Percentiles rank a stretch among this genome's conserved stretches.
These are phyloP conservation scores for Haberlea rhodopensis DNA, from an alignment of 257 asterid genomes.

Conservation along the genomic window DNA sequence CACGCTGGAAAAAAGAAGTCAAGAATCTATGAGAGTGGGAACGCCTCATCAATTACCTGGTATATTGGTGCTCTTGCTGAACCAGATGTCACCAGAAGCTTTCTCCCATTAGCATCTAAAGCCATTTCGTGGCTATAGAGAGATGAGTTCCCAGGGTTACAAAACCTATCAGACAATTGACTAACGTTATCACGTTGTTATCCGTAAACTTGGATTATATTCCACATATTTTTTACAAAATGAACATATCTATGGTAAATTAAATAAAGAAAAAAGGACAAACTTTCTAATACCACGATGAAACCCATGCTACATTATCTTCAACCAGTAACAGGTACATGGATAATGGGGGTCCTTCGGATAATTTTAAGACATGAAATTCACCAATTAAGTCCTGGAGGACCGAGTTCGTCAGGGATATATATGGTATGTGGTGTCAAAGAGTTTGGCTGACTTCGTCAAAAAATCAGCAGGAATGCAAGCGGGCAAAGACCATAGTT, in stretches of 20 bases:
- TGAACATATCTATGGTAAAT: not conserved
- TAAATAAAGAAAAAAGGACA: not conserved
- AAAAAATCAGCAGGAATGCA: not conserved
- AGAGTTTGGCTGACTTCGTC: not conserved
- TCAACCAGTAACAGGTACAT: not conserved
- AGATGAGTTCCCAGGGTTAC: constrained; percentile 46
- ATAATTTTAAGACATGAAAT: not conserved
- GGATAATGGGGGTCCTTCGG: not conserved
- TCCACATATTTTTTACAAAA: not conserved
- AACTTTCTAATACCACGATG: not conserved
- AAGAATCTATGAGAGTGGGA: not conserved
- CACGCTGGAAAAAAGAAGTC: not conserved
- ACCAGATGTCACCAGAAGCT: constrained; percentile 74
- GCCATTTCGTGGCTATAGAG: constrained; percentile 70
- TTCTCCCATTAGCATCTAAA: constrained; percentile 75
- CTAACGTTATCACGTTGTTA: not conserved
- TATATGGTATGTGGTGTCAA: not conserved
- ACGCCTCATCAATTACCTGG: constrained; percentile 44
- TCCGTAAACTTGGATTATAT: not conserved
- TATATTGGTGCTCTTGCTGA: constrained; percentile 74
- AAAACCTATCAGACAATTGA: constrained; percentile 46
- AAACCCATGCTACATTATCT: not conserved
- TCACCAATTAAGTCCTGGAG: not conserved
- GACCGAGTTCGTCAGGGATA: not conserved
- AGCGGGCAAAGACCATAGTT: not conserved